Conservation (phyloP, 2,329 filamentous ascomycete genomes). For the Botrytis medusae region DNA sequence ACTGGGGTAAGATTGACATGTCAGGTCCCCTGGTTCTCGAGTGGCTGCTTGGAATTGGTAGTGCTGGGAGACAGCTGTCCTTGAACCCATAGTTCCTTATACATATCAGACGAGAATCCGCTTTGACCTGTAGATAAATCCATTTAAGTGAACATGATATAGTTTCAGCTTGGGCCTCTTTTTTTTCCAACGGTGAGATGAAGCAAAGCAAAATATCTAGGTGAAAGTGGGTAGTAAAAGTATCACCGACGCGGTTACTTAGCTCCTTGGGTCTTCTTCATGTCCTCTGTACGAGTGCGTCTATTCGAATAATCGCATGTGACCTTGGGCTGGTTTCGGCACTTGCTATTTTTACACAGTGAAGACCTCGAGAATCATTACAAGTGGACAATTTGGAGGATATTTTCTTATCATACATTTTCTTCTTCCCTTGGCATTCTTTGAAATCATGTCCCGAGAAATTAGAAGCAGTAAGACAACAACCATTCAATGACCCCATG, state of each 20-base stretch:
- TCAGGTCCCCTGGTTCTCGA: not conserved
- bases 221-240: not conserved
- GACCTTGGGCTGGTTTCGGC: not conserved
- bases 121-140: not conserved
- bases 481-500: not conserved
- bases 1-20: not conserved
- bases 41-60: not conserved
- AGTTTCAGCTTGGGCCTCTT: conserved; percentile 13
- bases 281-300: no score
- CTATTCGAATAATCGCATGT: not conserved
- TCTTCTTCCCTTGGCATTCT: not conserved
- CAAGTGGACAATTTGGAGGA: not conserved
- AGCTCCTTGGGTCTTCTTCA: not conserved
- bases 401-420: not conserved
- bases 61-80: not conserved
- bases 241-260: not conserved
- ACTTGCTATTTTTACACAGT: not conserved
- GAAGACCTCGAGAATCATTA: not conserved
- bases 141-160: not conserved
- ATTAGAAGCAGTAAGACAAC: not conserved
- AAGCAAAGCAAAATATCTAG: not conserved
- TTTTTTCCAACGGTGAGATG: conserved; percentile 12
- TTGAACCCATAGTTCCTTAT: not conserved
- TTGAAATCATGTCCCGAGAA: not conserved
- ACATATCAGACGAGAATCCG: not conserved